phyloP scores from a whole-genome alignment of 2,329 filamentous ascomycete genomes.

The Colletotrichum echinochloae region DNA sequence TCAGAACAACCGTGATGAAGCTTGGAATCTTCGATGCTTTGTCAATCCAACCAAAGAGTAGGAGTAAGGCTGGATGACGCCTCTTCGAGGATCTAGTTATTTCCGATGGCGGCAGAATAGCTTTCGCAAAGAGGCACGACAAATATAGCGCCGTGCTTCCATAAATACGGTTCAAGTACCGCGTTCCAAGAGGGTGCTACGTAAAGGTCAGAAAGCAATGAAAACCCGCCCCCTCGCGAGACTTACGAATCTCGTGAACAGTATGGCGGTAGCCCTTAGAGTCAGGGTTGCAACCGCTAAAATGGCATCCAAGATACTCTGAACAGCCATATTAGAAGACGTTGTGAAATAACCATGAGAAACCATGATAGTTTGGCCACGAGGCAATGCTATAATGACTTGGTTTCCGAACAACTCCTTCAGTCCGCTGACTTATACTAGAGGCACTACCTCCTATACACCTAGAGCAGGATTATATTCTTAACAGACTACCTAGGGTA shows the following conservation, averaged over 20 bases:
- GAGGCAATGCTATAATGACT: not conserved
- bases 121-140: not conserved
- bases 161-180: constrained; percentile 26
- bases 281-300: constrained; percentile 15
- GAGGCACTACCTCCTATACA: no score
- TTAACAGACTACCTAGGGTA: no score
- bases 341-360: not conserved
- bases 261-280: not conserved
- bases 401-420: no score
- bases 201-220: not conserved
- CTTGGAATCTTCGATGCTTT: not conserved
- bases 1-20: not conserved
- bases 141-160: constrained; percentile 6
- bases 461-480: no score
- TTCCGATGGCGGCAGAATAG: not conserved
- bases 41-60: constrained; percentile 23
- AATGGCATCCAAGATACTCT: constrained; percentile 13
- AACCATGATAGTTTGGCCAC: not conserved
- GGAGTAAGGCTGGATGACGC: not conserved
- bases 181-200: constrained; percentile 28
- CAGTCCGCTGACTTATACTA: no score
- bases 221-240: accelerated
- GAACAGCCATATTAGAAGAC: not conserved
- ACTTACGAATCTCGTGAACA: constrained; percentile 31
- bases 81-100: not conserved